Base-by-base conservation (phyloP, 352 stramenopile species). In the Phytopythium oedochilum region DNA sequence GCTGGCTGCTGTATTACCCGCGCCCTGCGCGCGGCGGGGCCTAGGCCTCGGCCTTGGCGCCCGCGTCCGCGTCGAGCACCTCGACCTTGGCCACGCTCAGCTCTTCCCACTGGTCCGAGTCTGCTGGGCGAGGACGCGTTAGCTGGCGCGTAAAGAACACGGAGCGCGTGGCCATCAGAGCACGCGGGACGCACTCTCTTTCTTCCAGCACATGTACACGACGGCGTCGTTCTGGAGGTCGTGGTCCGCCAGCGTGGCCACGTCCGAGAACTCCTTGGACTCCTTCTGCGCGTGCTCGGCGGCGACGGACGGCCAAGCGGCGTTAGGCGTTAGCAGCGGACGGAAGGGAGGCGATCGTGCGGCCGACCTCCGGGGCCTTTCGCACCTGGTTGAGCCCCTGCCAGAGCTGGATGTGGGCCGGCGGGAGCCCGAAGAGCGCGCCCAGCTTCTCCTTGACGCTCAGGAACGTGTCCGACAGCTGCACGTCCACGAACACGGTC, bases 191-290 rank as follows among this genome's bases (percentile, higher is more conserved):
- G 59, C 61, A 89, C 76, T 86, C 73, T 90, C 83, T 88, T 90
- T 94, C 68, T 89, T 90, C 68, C 83, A 88, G 66, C 86, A 92
- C 68, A 94, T 87, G 70, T 90, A 96, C 22, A 96, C 49, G 34
- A 94, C 66, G 18, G 80, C 61, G 63, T 94, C 84, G 60, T 94
- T 94, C 61, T 87, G 69, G 31, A 96, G 51, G 47, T 93, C 81
- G 60, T 95, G 81, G 59, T 96, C 86, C 6, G 73, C 75, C 15
- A 96, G 68, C 35, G 83, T 91, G 17, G 83, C 81, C 0, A 83
- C 75, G 57, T 96, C 85, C 49, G 78, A 60, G 18, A 94, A 72
- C 60, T 93, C 84, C 60, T 92, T 92, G 63, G 47, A 68, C 28
- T 86, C 76, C 58, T 89, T 89, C 71, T 83, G 38, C 17, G 20